These are phyloP conservation scores for Cotoneaster glaucophyllus DNA, from an alignment of 306 rosid species.

Conservation along the genomic window DNA sequence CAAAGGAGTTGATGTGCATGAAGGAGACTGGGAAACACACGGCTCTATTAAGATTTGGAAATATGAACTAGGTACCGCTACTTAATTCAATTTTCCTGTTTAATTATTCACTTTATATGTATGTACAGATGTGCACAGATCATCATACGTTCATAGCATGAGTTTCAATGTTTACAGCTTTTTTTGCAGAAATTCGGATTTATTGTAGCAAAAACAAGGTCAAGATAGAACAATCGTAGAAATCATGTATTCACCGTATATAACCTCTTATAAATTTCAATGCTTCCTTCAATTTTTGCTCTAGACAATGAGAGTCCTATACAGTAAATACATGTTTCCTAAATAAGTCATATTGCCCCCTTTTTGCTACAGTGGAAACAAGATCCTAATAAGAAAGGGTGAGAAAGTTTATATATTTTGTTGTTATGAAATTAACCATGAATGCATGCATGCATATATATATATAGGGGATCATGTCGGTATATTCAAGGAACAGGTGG, in stretches of 20 bases:
- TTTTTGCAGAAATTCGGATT: too few species aligned
- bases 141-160: neutral
- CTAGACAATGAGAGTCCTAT: neutral
- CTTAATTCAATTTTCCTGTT: neutral
- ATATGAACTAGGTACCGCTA: neutral
- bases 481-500: slow-evolving; percentile 26
- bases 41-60: slow-evolving; percentile 33
- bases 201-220: too few species aligned
- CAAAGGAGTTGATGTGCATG: slow-evolving; percentile 23
- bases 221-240: too few species aligned
- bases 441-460: neutral
- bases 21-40: slow-evolving; percentile 38
- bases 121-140: too few species aligned
- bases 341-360: neutral
- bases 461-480: slow-evolving; percentile 17
- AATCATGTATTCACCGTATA: too few species aligned
- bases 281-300: neutral
- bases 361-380: neutral
- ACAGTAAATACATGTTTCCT: neutral
- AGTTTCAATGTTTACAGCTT: too few species aligned
- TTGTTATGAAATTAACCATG: neutral
- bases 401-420: neutral
- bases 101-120: neutral
- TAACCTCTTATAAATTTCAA: too few species aligned
- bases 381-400: neutral